Evolutionary conservation across 2,329 filamentous ascomycete genomes (phyloP), one percentile per base, ranked within the genome.

Genomic region (Stemphylium vesicarium): DNA sequence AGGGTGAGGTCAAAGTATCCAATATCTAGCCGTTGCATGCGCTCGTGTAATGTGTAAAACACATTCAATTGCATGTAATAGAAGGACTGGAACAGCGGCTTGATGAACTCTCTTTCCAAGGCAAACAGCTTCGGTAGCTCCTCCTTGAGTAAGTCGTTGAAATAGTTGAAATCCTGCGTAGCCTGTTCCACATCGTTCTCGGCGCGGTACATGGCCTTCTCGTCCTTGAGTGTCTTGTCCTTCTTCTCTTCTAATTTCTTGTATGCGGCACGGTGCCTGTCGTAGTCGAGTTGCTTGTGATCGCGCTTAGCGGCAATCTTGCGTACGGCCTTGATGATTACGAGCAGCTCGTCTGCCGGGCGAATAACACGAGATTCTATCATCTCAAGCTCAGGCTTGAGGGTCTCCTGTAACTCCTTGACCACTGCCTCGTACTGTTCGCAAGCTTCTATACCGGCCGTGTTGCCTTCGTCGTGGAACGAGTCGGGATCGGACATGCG

Each of bases 61-160:
- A 99, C 91, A 77, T 99, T 99, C 63, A 99, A 85, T 78, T 99
- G 95, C 95, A 99, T 99, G 82, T 98, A 99, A 80, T 99, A 99
- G 80, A 99, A 99, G 9, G 91, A 96, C 76, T 98, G 95, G 83
- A 99, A 99, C 7, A 99, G 85, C 2, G 95, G 95, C 65, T 91
- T 88, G 76, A 99, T 99, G 75, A 99, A 98, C 76, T 98, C 90
- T 61, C 88, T 86, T 77, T 99, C 95, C 15, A 99, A 85, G 7
- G 81, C 77, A 77, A 99, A 99, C 10, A 99, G 85, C 76, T 92
- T 92, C 24, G 95, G 95, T 60, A 99, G 81, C 78, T 99, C 95
- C 15, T 96, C 91, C 80, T 99, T 99, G 58, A 99, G 85, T 46
- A 99, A 82, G 70, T 97, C 92, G 79, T 99, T 99, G 83, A 95